phyloP scores from a whole-genome alignment of 345 rosid genomes.

The Balakata baccata region DNA sequence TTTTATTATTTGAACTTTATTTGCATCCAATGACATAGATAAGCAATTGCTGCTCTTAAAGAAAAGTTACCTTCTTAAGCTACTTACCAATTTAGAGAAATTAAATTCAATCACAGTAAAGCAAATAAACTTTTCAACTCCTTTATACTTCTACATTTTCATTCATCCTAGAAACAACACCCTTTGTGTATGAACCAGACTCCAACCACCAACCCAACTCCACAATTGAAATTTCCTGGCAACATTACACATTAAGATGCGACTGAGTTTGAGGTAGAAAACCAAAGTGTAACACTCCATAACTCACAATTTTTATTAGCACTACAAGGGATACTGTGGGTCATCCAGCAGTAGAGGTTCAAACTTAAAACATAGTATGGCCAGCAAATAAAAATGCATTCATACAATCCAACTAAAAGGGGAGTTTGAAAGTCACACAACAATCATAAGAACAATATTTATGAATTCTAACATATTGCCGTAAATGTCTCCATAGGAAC shows the following conservation, averaged over 20 bases:
- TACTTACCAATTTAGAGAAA: not conserved
- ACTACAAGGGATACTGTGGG: not conserved
- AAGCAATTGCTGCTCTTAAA: not conserved
- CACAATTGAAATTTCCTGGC: not conserved
- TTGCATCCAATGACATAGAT: not conserved
- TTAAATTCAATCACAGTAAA: constrained; percentile 2
- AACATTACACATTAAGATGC: not conserved
- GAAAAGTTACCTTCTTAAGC: not conserved
- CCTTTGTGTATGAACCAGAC: not conserved
- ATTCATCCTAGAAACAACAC: not conserved
- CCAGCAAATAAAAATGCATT: not conserved
- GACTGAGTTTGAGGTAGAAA: not conserved
- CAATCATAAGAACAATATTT: not conserved
- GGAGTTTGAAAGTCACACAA: not conserved
- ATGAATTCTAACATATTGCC: not conserved
- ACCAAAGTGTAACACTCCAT: not conserved
- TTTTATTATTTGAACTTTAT: not conserved
- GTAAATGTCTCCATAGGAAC: not conserved
- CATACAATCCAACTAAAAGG: not conserved
- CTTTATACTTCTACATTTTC: not conserved
- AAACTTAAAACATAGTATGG: not conserved
- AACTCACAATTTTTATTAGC: not conserved
- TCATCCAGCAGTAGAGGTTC: not conserved
- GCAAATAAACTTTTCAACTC: not conserved
- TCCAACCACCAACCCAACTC: not conserved